Evolutionary conservation across 192 early-diverging fungal genomes (phyloP), one percentile per base, ranked within the genome.

Genomic region (Coemansia sp.): DNA sequence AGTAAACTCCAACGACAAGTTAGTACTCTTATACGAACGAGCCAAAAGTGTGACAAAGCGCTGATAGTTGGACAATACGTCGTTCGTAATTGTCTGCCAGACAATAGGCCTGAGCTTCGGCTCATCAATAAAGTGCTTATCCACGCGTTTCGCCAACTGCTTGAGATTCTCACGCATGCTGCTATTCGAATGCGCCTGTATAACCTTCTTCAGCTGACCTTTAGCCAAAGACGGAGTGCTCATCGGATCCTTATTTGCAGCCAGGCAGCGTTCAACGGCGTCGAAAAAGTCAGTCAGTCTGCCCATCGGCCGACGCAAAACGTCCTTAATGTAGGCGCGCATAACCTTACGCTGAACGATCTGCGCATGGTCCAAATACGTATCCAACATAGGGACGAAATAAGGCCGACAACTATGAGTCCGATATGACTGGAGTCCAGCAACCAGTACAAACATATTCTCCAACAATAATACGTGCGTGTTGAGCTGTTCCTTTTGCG

Each of bases 221-320:
- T 97, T 98, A 85, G 89, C 93, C 71, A 91, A 94, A 43, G 90
- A 91, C 55, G 70, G 55, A 8, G 69, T 27, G 89, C 78, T 7
- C 91, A 90, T 13, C 78, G 88, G 65, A 81, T 88, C 55, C 87
- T 94, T 75, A 27, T 80, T 80, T 3, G 77, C 70, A 5, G 91
- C 93, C 42, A 97, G 78, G 47, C 96, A 81, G 22, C 83, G 89
- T 42, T 99, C 97, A 15, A 99, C 92, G 3, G 94, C 95, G 63
- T 98, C 96, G 73, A 99, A 99, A 78, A 99, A 99, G 80, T 95
- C 96, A 71, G 95, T 69, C 29, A 98, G 85, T 65, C 89, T 93
- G 5, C 94, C 93, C 22, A 99, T 84, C 0, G 97, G 95, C 40
- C 93, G 90, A 13, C 94, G 85, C 47, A 99, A 89, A 3, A 97